Conservation (phyloP, 2,329 filamentous ascomycete genomes). For the Bipolaris gigantea region DNA sequence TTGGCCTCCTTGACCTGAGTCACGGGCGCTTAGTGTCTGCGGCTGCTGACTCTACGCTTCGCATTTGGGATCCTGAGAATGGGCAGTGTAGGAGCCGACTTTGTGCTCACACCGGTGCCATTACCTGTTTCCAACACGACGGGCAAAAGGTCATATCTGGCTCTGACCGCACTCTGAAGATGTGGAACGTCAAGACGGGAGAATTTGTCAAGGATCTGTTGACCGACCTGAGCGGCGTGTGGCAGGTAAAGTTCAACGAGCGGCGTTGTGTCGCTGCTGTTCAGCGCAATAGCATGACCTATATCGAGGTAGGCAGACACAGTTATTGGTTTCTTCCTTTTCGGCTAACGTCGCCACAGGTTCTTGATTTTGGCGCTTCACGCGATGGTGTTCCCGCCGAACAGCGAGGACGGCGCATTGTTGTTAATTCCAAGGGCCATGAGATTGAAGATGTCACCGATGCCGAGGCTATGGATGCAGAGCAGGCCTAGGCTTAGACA, state of each 20-base stretch:
- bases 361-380: constrained; percentile 93
- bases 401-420: constrained; percentile 76
- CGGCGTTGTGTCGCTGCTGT: constrained; percentile 94
- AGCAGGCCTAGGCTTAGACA: constrained; percentile 21
- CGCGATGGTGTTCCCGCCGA: constrained; percentile 80
- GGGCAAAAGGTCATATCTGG: constrained; percentile 95
- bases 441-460: constrained; percentile 43
- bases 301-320: constrained; percentile 71
- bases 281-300: constrained; percentile 87
- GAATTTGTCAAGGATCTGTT: constrained; percentile 91
- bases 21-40: constrained; percentile 91
- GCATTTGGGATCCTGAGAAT: constrained; percentile 95
- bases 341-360: constrained; percentile 57
- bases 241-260: constrained; percentile 98
- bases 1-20: constrained; percentile 86
- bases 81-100: constrained; percentile 88
- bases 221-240: constrained; percentile 93
- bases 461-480: constrained; percentile 35
- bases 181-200: constrained; percentile 95
- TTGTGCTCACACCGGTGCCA: constrained; percentile 92
- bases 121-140: constrained; percentile 98
- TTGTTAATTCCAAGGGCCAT: constrained; percentile 49
- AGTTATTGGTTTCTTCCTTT: too few relatives aligned
- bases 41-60: constrained; percentile 89
- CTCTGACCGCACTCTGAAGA: constrained; percentile 92